Evolutionary conservation across 73 alveolate species (phyloP).

Genomic region (Tetrahymena thermophila): DNA sequence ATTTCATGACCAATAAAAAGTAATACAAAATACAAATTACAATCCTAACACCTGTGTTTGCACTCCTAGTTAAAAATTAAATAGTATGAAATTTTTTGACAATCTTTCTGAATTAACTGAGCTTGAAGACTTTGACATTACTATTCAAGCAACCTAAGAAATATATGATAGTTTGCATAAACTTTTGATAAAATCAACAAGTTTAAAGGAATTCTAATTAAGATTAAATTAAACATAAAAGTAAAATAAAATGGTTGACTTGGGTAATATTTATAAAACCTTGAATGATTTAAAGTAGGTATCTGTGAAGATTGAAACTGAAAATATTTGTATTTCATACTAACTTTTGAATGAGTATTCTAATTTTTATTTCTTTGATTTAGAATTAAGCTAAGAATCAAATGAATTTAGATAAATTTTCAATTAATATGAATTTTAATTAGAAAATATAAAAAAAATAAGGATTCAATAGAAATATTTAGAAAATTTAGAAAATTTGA

Average conservation of each 20-base stretch:
- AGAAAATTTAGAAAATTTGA: not conserved
- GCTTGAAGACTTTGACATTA: not conserved
- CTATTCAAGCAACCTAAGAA: not conserved
- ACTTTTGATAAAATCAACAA: not conserved
- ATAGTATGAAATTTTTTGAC: not conserved
- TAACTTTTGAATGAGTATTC: not conserved
- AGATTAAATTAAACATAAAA: not conserved
- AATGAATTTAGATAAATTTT: not conserved
- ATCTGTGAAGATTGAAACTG: not conserved
- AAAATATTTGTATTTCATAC: not conserved
- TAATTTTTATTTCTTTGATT: not conserved
- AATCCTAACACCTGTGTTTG: too few relatives aligned
- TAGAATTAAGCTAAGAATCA: not conserved
- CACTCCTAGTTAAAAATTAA: not conserved
- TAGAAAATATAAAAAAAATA: not conserved
- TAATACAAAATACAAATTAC: too few relatives aligned
- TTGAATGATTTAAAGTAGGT: not conserved
- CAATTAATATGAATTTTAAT: not conserved
- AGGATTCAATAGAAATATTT: not conserved
- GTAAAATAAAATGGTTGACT: not conserved
- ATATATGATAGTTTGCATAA: not conserved
- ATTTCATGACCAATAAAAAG: too few relatives aligned
- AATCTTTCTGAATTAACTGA: not conserved
- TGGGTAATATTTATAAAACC: not conserved
- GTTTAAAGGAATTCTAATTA: not conserved